Percentiles rank a stretch among this genome's conserved stretches.
These are phyloP conservation scores for Coemansia furcata DNA, from an alignment of 192 early-diverging fungal genomes.

Conservation along the genomic window DNA sequence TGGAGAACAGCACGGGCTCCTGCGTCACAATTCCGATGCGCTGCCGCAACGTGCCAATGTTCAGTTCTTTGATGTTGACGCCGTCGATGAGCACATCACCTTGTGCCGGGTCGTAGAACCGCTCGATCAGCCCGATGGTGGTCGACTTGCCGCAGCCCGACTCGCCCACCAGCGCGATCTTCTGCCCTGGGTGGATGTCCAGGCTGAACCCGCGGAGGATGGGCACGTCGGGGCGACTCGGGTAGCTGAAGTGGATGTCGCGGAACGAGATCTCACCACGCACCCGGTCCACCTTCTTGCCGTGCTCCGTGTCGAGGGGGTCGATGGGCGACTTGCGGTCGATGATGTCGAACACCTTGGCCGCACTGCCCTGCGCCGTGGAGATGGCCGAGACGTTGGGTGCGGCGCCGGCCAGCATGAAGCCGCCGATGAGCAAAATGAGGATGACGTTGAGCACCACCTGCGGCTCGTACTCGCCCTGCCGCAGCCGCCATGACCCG, in stretches of 20 bases:
- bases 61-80: conserved; percentile 68
- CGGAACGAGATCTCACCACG: conserved; percentile 71
- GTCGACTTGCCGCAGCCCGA: conserved; percentile 89
- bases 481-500: conserved; percentile 58
- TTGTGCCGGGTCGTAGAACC: conserved; percentile 74
- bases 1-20: conserved; percentile 87
- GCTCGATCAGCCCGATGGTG: conserved; percentile 76
- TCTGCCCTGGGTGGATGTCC: conserved; percentile 72
- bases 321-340: conserved; percentile 81
- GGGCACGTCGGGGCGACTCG: conserved; percentile 73
- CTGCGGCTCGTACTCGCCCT: conserved; percentile 39
- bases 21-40: conserved; percentile 88
- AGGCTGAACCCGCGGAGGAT: conserved; percentile 78
- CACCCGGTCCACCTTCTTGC: conserved; percentile 40
- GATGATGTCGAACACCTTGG: conserved; percentile 75
- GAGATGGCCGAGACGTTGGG: conserved; percentile 70
- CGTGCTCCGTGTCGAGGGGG: conserved; percentile 34
- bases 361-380: conserved; percentile 74
- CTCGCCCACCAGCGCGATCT: conserved; percentile 85
- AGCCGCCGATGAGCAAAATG: conserved; percentile 79
- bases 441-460: conserved; percentile 80
- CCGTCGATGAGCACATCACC: conserved; percentile 73
- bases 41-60: conserved; percentile 76
- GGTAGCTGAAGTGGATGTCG: conserved; percentile 83
- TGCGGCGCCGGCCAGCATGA: conserved; percentile 63